Conservation (phyloP, 306 rosid genomes). For the Carpinus viminea region DNA sequence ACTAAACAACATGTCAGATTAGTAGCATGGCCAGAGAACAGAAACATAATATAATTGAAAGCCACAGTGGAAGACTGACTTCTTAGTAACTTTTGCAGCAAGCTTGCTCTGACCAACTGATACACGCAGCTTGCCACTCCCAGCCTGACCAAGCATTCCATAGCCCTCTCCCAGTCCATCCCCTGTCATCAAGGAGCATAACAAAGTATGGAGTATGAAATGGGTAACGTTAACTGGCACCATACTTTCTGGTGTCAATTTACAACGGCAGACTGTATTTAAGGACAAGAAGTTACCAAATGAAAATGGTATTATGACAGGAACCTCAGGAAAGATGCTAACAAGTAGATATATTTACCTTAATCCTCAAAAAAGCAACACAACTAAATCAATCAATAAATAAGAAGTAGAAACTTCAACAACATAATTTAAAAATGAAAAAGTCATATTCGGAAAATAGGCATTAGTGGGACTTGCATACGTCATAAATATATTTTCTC, state of each 20-base stretch:
- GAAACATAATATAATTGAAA: background rate
- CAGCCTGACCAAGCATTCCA: slow-evolving; percentile 99
- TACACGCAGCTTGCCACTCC: slow-evolving; percentile 96
- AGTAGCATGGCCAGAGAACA: slow-evolving; percentile 1
- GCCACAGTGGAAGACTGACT: slow-evolving; percentile 41
- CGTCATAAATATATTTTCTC: background rate
- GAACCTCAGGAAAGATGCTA: background rate
- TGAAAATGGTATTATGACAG: background rate
- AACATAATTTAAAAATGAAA: background rate
- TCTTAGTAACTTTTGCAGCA: slow-evolving; percentile 88
- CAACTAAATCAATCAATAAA: background rate
- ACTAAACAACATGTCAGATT: slow-evolving; percentile 12
- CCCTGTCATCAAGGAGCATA: slow-evolving; percentile 49
- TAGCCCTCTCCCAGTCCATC: slow-evolving; percentile 98
- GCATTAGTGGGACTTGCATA: background rate
- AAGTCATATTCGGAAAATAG: background rate
- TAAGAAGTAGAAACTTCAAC: background rate
- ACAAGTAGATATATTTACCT: background rate
- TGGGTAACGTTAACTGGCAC: background rate
- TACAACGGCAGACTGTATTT: background rate
- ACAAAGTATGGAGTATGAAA: slow-evolving; percentile 14
- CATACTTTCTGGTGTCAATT: background rate
- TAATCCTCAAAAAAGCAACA: background rate
- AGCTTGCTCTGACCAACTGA: slow-evolving; percentile 83
- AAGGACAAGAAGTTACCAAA: background rate